A percentile compares a stretch with the other conserved stretches of the same genome.
phyloP scores from a whole-genome alignment of 1,139 yeast species.

The Protomyces inundatus region DNA sequence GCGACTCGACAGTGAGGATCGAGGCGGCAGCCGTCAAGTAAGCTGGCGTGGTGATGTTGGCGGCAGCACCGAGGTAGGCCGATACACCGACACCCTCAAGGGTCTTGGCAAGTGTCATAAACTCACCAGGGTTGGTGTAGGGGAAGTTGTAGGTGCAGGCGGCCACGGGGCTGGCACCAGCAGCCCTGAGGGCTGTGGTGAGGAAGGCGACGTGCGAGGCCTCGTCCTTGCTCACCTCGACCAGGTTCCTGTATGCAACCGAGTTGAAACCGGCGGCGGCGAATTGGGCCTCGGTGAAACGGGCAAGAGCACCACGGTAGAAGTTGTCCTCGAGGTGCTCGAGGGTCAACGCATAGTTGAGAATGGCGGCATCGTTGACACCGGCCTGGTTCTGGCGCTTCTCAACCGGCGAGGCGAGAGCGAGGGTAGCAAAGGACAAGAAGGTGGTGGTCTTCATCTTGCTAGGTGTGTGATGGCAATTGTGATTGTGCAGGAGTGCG shows the following conservation, averaged over 20 bases:
- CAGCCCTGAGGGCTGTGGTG: slow-evolving; percentile 21
- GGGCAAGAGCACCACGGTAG: slow-evolving; percentile 29
- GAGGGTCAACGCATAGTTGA: slow-evolving; percentile 32
- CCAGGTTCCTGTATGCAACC: slow-evolving; percentile 29
- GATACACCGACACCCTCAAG: slow-evolving; percentile 31
- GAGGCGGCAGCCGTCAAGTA: slow-evolving; percentile 31
- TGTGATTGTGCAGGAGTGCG: neutral
- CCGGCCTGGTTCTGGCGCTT: slow-evolving; percentile 30
- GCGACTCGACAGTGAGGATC: slow-evolving; percentile 30
- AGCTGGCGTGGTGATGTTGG: slow-evolving; percentile 22
- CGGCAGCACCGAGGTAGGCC: slow-evolving; percentile 31
- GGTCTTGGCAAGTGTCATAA: slow-evolving; percentile 30
- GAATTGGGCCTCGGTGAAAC: slow-evolving; percentile 27
- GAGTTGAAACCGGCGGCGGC: slow-evolving; percentile 30
- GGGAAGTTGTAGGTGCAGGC: slow-evolving; percentile 31
- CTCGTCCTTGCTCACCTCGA: slow-evolving; percentile 29
- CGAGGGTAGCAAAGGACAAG: slow-evolving; percentile 14
- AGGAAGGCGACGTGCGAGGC: slow-evolving; percentile 24
- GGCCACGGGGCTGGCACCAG: slow-evolving; percentile 29
- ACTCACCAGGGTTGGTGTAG: slow-evolving; percentile 26
- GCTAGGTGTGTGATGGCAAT: neutral
- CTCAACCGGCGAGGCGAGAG: slow-evolving; percentile 29
- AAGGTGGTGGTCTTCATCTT: slow-evolving; percentile 17
- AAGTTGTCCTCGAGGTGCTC: slow-evolving; percentile 32
- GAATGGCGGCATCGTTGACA: slow-evolving; percentile 31